Base-by-base conservation (phyloP, 805 yeast species). In the Starmerella khaoyaiensis region DNA sequence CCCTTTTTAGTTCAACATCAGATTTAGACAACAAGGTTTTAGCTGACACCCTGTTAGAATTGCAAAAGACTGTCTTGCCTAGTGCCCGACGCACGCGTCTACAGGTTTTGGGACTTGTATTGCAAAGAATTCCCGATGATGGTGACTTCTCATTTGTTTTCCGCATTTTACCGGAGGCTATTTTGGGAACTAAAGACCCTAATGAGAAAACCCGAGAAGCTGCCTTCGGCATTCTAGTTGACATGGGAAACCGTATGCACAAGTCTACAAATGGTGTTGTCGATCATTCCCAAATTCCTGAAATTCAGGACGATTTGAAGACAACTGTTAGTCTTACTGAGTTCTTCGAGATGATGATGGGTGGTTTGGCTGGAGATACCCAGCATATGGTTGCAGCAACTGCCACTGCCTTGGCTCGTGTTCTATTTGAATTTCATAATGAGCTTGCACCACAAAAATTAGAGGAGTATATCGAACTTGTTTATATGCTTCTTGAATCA, bases 341-440 rank as follows among this genome's bases (percentile, higher is more conserved):
- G 59, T 86, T 68, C 55, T 82, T 87, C 64, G 83, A 93, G 21
- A 82, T 90, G 78, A 78, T 87, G 21, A 73, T 87, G 58, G 98
- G 96, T 21, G 99, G 98, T 63, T 66, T 93, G 48, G 95, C 90
- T 25, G 95, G 95, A 40, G 76, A 79, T 47, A 71, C 90, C 21
- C 87, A 93, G 24, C 94, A 87, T 62, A 87, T 87, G 95, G 80
- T 90, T 22, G 81, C 94, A 52, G 96, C 97, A n/a, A 75, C 87
- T 2, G 75, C 90, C 50, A 84, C 94, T 5, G 93, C 95, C 0
- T 64, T 87, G 37, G 76, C 94, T 31, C 77, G 95, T 54, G 62
- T 87, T 31, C 67, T 90, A 27, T 87, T 75, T 59, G 96, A 90
- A 60, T 93, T 81, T 62, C 77, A 77, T 50, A 71, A 71, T 37